These are phyloP conservation scores for Termitomyces sp. DNA, from an alignment of 768 basidiomycete species.

Conservation along the genomic window DNA sequence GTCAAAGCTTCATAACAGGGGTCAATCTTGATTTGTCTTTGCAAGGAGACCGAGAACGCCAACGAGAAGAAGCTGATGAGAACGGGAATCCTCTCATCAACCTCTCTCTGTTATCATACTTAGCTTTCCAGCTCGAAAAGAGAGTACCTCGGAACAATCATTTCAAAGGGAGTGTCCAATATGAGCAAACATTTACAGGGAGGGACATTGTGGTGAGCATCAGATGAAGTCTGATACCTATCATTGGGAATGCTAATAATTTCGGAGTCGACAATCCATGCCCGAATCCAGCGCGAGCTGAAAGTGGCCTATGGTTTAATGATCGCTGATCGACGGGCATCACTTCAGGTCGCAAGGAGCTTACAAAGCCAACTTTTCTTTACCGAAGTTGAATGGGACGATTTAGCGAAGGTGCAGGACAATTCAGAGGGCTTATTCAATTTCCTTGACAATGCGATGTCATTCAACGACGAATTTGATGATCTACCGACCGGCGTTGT, in stretches of 20 bases:
- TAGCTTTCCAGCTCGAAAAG: constrained; percentile 85
- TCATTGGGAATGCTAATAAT: background rate
- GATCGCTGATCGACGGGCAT: constrained; percentile 73
- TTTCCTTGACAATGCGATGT: constrained; percentile 80
- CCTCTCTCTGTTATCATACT: constrained; percentile 78
- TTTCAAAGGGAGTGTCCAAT: constrained; percentile 89
- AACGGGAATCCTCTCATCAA: constrained; percentile 20
- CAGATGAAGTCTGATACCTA: background rate
- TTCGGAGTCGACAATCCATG: constrained; percentile 76
- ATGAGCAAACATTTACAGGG: constrained; percentile 90
- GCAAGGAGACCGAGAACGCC: background rate
- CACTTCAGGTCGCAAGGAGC: constrained; percentile 82
- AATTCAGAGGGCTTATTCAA: constrained; percentile 90
- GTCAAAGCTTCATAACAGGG: background rate
- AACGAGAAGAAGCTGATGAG: background rate
- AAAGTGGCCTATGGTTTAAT: constrained; percentile 66
- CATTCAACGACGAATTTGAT: constrained; percentile 48
- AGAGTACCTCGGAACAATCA: constrained; percentile 82
- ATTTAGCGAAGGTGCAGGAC: constrained; percentile 62
- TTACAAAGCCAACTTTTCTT: constrained; percentile 92
- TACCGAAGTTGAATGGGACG: constrained; percentile 95
- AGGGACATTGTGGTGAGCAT: constrained; percentile 84
- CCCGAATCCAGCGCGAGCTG: constrained; percentile 78
- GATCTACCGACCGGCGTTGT: constrained; percentile 84
- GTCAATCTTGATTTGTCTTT: background rate